These are phyloP conservation scores for Rhizophagus sp. DNA, from an alignment of 192 early-diverging fungal species.

Conservation along the genomic window DNA sequence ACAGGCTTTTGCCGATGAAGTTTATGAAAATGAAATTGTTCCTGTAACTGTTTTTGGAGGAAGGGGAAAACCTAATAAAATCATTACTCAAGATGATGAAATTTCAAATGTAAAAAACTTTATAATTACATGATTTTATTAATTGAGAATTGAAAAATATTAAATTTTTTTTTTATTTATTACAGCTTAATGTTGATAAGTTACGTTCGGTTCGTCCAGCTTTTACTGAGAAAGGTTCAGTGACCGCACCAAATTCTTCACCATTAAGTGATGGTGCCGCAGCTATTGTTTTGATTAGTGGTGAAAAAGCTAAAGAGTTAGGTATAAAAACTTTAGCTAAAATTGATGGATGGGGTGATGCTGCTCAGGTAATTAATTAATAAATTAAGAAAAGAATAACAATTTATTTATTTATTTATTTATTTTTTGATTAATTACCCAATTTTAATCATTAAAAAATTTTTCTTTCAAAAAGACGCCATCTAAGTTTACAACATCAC, in stretches of 20 bases:
- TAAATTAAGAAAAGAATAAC: too few species aligned
- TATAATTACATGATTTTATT: neutral
- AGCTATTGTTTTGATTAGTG: constrained; percentile 74
- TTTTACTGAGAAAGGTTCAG: constrained; percentile 85
- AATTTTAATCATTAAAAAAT: neutral
- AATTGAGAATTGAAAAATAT: neutral
- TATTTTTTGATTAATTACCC: too few species aligned
- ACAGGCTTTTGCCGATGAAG: constrained; percentile 60
- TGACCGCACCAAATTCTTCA: constrained; percentile 88
- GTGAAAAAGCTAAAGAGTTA: constrained; percentile 55
- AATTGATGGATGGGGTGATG: constrained; percentile 72
- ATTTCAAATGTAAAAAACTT: constrained; percentile 47
- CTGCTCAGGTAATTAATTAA: constrained; percentile 61
- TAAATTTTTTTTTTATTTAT: neutral
- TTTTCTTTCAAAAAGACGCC: constrained; percentile 43
- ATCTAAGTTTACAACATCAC: constrained; percentile 73
- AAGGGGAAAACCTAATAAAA: constrained; percentile 63
- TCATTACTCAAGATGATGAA: constrained; percentile 67
- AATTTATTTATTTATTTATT: neutral
- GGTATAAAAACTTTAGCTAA: constrained; percentile 54
- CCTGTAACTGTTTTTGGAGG: constrained; percentile 68
- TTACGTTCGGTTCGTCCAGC: constrained; percentile 84
- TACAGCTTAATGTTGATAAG: constrained; percentile 77
- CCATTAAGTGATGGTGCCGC: constrained; percentile 80
- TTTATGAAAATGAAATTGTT: constrained; percentile 69